These are phyloP conservation scores for Handroanthus guayacan DNA, from an alignment of 257 asterid genomes.

Conservation along the genomic window DNA sequence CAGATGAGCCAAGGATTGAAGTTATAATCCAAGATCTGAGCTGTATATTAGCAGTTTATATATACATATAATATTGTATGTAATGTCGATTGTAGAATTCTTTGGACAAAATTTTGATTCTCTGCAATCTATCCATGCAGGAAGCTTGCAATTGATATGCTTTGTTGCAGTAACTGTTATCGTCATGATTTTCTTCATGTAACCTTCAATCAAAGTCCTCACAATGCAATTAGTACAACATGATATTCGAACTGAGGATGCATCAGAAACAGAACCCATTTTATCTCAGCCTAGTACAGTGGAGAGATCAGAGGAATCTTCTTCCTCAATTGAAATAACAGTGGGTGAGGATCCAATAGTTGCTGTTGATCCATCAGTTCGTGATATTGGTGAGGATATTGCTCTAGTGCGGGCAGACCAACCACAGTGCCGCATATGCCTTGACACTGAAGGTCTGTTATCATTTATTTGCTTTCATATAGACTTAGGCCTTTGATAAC, in stretches of 20 bases:
- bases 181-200: constrained; percentile 48
- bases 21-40: constrained; percentile 3
- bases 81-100: constrained; percentile 1
- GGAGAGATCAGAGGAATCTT: constrained; percentile 63
- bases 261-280: constrained; percentile 93
- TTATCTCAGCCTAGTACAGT: constrained; percentile 54
- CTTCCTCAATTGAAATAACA: constrained; percentile 80
- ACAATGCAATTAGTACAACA: constrained; percentile 78
- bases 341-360: constrained; percentile 62
- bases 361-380: constrained; percentile 49
- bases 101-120: constrained; percentile 41
- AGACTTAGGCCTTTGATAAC: constrained; percentile 12
- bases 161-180: constrained; percentile 37
- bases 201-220: constrained; percentile 47
- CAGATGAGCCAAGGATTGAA: background rate
- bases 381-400: constrained; percentile 56
- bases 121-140: constrained; percentile 36
- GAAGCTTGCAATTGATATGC: constrained; percentile 51
- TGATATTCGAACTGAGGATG: constrained; percentile 68
- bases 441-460: constrained; percentile 81
- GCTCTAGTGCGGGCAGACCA: constrained; percentile 72
- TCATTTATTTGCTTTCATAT: constrained; percentile 16
- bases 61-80: background rate
- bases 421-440: constrained; percentile 96
- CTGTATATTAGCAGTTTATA: background rate